Base-by-base conservation (phyloP, 1,284 basidiomycete genomes). In the Apiotrichum sp. region DNA sequence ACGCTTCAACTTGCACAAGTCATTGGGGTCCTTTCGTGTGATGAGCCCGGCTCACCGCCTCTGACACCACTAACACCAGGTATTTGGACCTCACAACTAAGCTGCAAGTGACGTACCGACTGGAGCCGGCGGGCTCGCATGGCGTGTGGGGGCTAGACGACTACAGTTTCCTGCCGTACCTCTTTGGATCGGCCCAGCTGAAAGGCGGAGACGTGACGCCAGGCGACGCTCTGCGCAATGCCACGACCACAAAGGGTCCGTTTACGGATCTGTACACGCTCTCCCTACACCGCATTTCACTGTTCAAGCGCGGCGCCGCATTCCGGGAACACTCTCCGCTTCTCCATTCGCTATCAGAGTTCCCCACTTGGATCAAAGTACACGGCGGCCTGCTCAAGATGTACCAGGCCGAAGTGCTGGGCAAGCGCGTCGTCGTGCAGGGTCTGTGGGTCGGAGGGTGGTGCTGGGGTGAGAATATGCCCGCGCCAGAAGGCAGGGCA, bases 61-160 rank as follows among this genome's bases (percentile, higher is more conserved):
- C 32, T 9, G 22, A 7, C 8, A 34, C 35, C 6, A 9, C 49
- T 56, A 22, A 81, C 83, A 8, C 48, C 83, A 53, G 87, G 31
- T 98, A 98, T 70, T 77, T 95, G 46, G 80, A 82, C 41, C 79
- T 95, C 32, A 89, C 86, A 61, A 93, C 91, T 83, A 81, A 81
- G 50, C 79, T 97, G 35, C 96, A 98, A 70, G 87, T 91, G 65
- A 83, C 84, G 31, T 99, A 98, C 72, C 84, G 81, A 46, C 83
- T 98, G 6, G 95, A 98, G 75, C 95, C 95, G 4, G 93, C 95
- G 2, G 93, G 93, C 14, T 96, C 92, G 7, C 95, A 98, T 73
- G 95, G 95, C 1, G 96, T 98, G 0, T 98, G 95, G 91, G 96
- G 96, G 1, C 78, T 98, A 51, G 95, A 99, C 70, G 95, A 98